Percentiles rank a stretch among this genome's conserved stretches.
Conservation (phyloP, 306 rosid genomes). For the Vicia faba region DNA sequence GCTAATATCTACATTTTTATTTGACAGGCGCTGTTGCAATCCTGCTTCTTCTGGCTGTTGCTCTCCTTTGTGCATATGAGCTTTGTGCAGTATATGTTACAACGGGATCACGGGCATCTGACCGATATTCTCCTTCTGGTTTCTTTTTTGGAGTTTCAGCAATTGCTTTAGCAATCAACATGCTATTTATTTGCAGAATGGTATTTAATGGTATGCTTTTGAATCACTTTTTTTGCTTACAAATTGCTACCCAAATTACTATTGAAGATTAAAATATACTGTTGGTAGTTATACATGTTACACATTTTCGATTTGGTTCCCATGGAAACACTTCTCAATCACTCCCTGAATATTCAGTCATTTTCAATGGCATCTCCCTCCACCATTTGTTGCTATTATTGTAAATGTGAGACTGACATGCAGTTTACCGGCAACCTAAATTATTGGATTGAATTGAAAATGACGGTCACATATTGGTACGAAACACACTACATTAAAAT, state of each 20-base stretch:
- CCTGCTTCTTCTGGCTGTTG: constrained; percentile 95
- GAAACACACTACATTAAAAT: background rate
- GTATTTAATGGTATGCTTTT: constrained; percentile 82
- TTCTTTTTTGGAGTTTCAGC: constrained; percentile 99
- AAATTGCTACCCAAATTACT: constrained; percentile 23
- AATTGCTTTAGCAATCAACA: constrained; percentile 98
- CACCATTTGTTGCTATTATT: constrained; percentile 8
- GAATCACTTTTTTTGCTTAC: constrained; percentile 19
- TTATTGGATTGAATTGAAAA: constrained; percentile 9
- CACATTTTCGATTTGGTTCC: constrained; percentile 6
- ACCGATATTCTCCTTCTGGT: constrained; percentile 97
- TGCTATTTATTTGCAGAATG: constrained; percentile 98
- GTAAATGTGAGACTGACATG: background rate
- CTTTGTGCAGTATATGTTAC: constrained; percentile 99
- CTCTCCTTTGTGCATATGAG: constrained; percentile 93
- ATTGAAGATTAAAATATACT: constrained; percentile 2
- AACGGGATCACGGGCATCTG: constrained; percentile 93
- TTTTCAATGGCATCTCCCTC: background rate
- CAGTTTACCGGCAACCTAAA: background rate
- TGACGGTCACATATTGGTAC: background rate
- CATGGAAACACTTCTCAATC: background rate
- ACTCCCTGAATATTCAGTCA: background rate
- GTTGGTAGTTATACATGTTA: constrained; percentile 1
- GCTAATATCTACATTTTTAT: constrained; percentile 32
- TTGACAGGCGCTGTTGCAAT: constrained; percentile 91